Evolutionary conservation across 2,329 filamentous ascomycete genomes (phyloP), one percentile per base, ranked within the genome.

Genomic region (Fusarium bactridioides): DNA sequence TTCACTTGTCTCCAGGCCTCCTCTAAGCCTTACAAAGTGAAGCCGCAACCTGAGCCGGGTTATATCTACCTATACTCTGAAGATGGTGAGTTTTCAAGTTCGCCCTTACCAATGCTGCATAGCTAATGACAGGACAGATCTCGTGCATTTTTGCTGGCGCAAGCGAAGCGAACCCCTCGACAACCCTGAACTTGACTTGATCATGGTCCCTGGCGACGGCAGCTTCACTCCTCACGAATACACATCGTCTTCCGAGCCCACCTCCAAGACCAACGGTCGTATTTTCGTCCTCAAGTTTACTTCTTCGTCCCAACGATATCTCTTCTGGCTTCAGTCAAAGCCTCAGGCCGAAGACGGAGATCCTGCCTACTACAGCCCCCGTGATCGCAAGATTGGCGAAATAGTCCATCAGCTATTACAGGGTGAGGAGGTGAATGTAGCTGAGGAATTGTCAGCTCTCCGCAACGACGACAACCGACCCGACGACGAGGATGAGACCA

Each of bases 71-170:
- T 98, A 61, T 97, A 96, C 83, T 88, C 88, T 57, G 95, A 97
- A 86, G 95, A 98, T 91, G 95, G 92, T 92, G 79, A 64, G 80
- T 60, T 54, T 8, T 23, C 38, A 16, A 25, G 37, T 15, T n/a
- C n/a, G 9, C 23, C 35, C 6, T 23, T n/a, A 13, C 15, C 19
- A 29, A 44, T 44, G 47, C 11, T 48, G 41, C 31, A 35, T 61
- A n/a, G 35, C 55, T 73, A 38, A 73, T 29, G 27, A 25, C 35
- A 16, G 45, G 31, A n/a, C 73, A 94, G 93, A 98, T 58, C 89
- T 99, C 68, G 88, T 97, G 69, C 95, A 98, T 85, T 97, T 99
- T 85, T 98, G 95, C 89, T 99, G 97, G 97, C 92, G 95, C 74
- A 91, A 93, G 78, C 92, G 96, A 74, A 88, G 86, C 74, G 89